phyloP scores from a whole-genome alignment of 1,139 yeast species.

The Taphrina flavorubra region DNA sequence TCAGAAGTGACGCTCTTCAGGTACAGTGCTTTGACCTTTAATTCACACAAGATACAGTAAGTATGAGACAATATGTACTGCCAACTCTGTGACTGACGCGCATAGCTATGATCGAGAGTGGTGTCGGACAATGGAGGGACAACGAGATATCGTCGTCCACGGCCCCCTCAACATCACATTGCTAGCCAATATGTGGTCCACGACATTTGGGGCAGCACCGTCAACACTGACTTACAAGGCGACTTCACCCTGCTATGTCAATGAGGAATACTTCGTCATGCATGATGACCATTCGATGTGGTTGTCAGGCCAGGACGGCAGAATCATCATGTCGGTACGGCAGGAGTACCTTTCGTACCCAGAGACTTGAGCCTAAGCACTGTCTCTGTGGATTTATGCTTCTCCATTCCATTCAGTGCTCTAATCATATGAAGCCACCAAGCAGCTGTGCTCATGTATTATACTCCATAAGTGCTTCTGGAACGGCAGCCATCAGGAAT shows the following conservation, averaged over 20 bases:
- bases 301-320: neutral
- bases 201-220: neutral
- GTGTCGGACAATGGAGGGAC: constrained; percentile 57
- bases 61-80: constrained; percentile 29
- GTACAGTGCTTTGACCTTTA: constrained; percentile 74
- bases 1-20: constrained; percentile 55
- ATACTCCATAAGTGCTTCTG: too few relatives aligned
- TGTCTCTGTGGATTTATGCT: too few relatives aligned
- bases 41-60: constrained; percentile 81
- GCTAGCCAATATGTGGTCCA: constrained; percentile 22
- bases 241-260: constrained; percentile 23
- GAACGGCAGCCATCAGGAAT: too few relatives aligned
- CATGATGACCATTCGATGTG: neutral
- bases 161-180: constrained; percentile 64
- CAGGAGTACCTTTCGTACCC: neutral
- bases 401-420: too few relatives aligned
- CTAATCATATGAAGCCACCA: too few relatives aligned
- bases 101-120: constrained; percentile 16
- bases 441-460: too few relatives aligned
- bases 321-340: constrained; percentile 22
- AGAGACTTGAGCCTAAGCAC: too few relatives aligned
- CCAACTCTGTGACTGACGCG: neutral
- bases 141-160: constrained; percentile 69
- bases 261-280: constrained; percentile 18
- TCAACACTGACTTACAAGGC: constrained; percentile 21